Evolutionary conservation across 495 filamentous ascomycete genomes (phyloP), one percentile per base, ranked within the genome.

Genomic region (Lasiosphaeriaceae sp.): DNA sequence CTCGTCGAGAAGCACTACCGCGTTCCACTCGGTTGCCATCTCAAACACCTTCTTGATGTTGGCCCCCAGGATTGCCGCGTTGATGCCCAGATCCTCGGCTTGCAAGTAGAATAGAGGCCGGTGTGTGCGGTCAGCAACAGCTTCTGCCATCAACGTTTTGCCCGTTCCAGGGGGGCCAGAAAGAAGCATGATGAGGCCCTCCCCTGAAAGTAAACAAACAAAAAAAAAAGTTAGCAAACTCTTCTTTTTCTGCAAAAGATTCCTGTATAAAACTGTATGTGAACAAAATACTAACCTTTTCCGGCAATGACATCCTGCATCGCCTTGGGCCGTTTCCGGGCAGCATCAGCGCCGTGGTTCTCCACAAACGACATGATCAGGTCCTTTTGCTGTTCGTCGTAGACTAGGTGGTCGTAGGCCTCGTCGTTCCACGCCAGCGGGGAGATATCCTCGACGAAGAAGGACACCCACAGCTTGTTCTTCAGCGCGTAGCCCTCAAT

Each of bases 61-160:
- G 3, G 63, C 58, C 19, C 82, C 82, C 16, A 85, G 74, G 0
- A 59, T 52, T 0, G 64, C 63, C 0, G 79, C 70, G 46, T 73
- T 67, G 31, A 71, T 80, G 6, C 81, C 80, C 1, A 86, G 66
- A 45, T 86, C 81, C 20, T 82, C 82, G 5, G 75, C 74, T 19
- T 77, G 77, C 4, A 86, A 70, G 8, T 74, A 67, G 58, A 80
- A 81, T 0, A 86, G 67, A 0, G 83, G 81, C 1, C 69, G 69
- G 7, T 73, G 61, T 1, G 73, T 74, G 11, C 74, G 62, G 51
- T 83, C 80, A 0, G 83, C 80, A 5, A 84, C 72, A 9, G 70
- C 66, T 55, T 80, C 77, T 4, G 83, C 83, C 14, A 82, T 86
- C 0, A 81, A 65, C 2, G 84, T 86, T 62, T 87, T 86, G 11